These are phyloP conservation scores for Suillus americanus DNA, from an alignment of 768 basidiomycete genomes.

Conservation along the genomic window DNA sequence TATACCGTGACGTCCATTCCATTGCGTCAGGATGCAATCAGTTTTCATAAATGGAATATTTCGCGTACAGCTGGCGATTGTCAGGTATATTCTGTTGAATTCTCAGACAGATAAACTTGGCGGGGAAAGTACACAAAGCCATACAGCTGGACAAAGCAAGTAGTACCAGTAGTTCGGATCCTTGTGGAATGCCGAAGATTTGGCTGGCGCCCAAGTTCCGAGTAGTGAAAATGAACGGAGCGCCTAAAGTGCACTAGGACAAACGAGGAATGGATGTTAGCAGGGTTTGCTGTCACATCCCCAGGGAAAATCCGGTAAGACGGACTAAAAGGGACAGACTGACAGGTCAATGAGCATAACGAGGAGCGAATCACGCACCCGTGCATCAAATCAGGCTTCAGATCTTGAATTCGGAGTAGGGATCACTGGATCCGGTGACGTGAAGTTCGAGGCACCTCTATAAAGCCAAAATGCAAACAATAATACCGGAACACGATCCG, in stretches of 20 bases:
- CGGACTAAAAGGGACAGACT: neutral
- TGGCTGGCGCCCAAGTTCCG: neutral
- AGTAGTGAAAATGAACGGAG: neutral
- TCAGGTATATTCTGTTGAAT: neutral
- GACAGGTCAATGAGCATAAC: neutral
- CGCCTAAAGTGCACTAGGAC: neutral
- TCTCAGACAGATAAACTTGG: neutral
- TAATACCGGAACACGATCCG: neutral
- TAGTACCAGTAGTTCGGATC: neutral
- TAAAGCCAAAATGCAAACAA: slow-evolving; percentile 2
- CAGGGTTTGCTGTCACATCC: neutral
- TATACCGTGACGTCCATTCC: neutral
- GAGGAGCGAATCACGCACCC: neutral
- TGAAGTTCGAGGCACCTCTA: neutral
- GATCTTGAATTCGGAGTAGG: neutral
- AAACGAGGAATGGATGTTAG: neutral
- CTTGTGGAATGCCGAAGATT: too few species aligned
- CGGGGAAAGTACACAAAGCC: neutral
- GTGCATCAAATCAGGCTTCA: neutral
- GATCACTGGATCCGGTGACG: neutral
- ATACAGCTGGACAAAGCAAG: neutral
- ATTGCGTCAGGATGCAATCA: neutral
- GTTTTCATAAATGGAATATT: neutral
- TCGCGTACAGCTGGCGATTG: neutral
- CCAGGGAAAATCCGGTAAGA: neutral